Evolutionary conservation across 352 stramenopile species (phyloP), one percentile per base, ranked within the genome.

Genomic region (Blastocystis sp.): DNA sequence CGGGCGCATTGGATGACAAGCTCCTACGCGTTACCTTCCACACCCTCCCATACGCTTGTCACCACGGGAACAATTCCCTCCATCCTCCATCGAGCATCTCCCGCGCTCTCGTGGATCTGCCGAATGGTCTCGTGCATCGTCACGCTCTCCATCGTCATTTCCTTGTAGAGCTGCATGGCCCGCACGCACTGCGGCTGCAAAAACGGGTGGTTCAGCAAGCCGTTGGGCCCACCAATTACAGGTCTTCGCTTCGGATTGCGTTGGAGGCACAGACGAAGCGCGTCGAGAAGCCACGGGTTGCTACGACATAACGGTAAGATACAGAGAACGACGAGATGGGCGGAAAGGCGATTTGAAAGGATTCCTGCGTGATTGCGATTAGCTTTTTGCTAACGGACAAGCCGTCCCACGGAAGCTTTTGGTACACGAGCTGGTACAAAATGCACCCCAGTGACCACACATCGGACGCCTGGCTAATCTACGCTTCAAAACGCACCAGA

Each of bases 381-480:
- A 98, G 93, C 90, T 98, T 98, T 81, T 97, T 93, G 62, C 97
- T 95, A 77, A 98, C 95, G 86, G 94, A 95, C 3, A 96, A 91
- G 52, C 97, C 92, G 0, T 92, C 94, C 90, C 98, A 98, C 21
- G 96, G 96, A 5, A 95, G 96, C 69, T 95, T 95, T 0, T 94
- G 95, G 70, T 98, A 98, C 28, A 98, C 93, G 90, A 98, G 96
- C 91, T 98, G 95, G 88, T 98, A 98, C 38, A 98, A 90, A 89
- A 98, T 98, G 90, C 95, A 98, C 45, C 95, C 95, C 0, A 98
- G 90, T n/a, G 93, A 97, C 95, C 95, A 98, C 88, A 98, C 95
- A 90, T 98, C 95, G 52, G 93, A 96, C 43, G 95, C 94, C 21
- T 93, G 91, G 10, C 93, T 93, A 45, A 96, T 91, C 91, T 95